These are phyloP conservation scores for Amoeboaphelidium protococcarum DNA, from an alignment of 371 early-diverging fungal species.

Conservation along the genomic window DNA sequence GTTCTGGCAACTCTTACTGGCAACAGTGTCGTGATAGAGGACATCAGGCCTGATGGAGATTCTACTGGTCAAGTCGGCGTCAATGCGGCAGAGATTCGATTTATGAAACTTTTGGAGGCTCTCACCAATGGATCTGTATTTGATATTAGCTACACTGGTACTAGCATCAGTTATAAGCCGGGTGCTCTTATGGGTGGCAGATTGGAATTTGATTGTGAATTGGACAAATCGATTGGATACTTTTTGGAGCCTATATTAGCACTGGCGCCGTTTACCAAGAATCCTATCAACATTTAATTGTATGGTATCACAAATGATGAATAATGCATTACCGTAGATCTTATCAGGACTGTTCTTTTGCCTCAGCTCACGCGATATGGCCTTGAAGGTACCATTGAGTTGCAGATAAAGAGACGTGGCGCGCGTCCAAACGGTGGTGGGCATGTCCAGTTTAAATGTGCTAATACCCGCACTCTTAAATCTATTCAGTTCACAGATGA, in stretches of 20 bases:
- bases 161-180: constrained; percentile 54
- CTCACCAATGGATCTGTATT: constrained; percentile 70
- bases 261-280: constrained; percentile 74
- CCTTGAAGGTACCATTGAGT: constrained; percentile 21
- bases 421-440: constrained; percentile 90
- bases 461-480: constrained; percentile 44
- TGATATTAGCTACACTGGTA: constrained; percentile 81
- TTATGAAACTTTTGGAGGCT: constrained; percentile 63
- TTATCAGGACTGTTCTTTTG: constrained; percentile 62
- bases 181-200: constrained; percentile 72
- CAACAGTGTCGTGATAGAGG: constrained; percentile 52
- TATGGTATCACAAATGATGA: constrained; percentile 81
- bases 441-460: constrained; percentile 57
- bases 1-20: constrained; percentile 71
- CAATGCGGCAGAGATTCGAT: constrained; percentile 53
- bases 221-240: constrained; percentile 55
- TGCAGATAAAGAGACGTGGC: constrained; percentile 56
- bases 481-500: constrained; percentile 51
- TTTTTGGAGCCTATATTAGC: constrained; percentile 69
- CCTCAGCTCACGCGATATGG: constrained; percentile 61
- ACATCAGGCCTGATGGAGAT: constrained; percentile 58
- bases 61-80: constrained; percentile 59
- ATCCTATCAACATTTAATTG: constrained; percentile 43
- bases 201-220: constrained; percentile 49
- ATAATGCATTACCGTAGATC: constrained; percentile 41